These are phyloP conservation scores for Antrodiella citrinella DNA, from an alignment of 768 basidiomycete species.

Conservation along the genomic window DNA sequence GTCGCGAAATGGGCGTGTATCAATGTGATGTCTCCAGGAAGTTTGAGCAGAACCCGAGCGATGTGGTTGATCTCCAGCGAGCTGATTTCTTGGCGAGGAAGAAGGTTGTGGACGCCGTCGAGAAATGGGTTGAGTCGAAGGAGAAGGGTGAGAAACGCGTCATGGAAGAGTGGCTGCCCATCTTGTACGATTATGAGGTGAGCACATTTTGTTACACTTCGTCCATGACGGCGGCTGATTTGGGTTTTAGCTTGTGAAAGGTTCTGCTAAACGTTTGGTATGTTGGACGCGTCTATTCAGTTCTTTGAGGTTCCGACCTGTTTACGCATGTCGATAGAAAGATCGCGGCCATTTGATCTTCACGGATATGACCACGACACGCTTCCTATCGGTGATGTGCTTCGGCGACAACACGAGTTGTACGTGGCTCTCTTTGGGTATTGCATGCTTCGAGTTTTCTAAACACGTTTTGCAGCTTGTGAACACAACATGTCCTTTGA, in stretches of 20 bases:
- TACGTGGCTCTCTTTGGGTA: constrained; percentile 8
- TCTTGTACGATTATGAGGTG: constrained; percentile 27
- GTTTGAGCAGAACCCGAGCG: constrained; percentile 16
- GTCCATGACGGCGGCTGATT: neutral
- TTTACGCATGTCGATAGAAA: constrained; percentile 12
- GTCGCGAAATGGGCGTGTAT: constrained; percentile 20
- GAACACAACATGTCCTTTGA: constrained; percentile 20
- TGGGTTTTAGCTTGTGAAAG: constrained; percentile 17
- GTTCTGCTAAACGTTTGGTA: constrained; percentile 22
- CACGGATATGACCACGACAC: constrained; percentile 18
- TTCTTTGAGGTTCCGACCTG: neutral
- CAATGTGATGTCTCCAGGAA: constrained; percentile 23
- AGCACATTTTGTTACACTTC: neutral
- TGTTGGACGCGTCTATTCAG: neutral
- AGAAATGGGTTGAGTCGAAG: constrained; percentile 8
- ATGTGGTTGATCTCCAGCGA: constrained; percentile 17
- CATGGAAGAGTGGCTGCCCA: constrained; percentile 21
- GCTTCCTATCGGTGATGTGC: constrained; percentile 24
- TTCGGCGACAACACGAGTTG: constrained; percentile 18
- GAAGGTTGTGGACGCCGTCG: constrained; percentile 21
- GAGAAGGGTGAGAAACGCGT: constrained; percentile 1
- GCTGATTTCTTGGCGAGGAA: constrained; percentile 23
- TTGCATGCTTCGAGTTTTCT: constrained; percentile 1
- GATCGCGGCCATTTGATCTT: constrained; percentile 29
- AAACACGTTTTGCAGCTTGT: no score